phyloP scores from a whole-genome alignment of 805 yeast genomes.

The Yarrowia porcina region DNA sequence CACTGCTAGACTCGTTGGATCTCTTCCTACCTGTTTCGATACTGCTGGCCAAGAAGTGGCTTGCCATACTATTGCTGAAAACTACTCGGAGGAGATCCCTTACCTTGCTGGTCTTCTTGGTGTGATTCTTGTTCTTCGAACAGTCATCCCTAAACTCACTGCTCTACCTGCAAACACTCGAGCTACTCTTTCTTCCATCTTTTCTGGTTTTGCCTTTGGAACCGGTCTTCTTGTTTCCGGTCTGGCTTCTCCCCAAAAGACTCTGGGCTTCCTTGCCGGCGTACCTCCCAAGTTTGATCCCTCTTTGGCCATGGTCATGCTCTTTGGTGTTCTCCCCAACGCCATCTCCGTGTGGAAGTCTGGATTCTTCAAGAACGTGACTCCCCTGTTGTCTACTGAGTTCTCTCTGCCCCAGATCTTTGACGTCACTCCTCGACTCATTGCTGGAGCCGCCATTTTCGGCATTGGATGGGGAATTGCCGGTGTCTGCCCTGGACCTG shows the following conservation, averaged over 20 bases:
- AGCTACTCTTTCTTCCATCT: slow-evolving; percentile 29
- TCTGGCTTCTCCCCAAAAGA: slow-evolving; percentile 46
- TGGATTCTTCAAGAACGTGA: slow-evolving; percentile 22
- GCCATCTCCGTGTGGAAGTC: slow-evolving; percentile 35
- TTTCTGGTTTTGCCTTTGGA: slow-evolving; percentile 44
- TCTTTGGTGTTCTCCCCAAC: slow-evolving; percentile 48
- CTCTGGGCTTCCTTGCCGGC: slow-evolving; percentile 46
- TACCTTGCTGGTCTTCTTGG: slow-evolving; percentile 24
- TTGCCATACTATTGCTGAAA: slow-evolving; percentile 27
- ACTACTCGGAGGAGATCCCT: slow-evolving; percentile 27
- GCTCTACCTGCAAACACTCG: neutral
- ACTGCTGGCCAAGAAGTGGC: slow-evolving; percentile 21
- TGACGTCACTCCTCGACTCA: slow-evolving; percentile 36
- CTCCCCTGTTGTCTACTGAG: slow-evolving; percentile 1
- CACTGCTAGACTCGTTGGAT: slow-evolving; percentile 27
- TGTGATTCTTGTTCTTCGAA: slow-evolving; percentile 27
- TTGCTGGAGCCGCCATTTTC: slow-evolving; percentile 46
- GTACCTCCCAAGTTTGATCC: slow-evolving; percentile 46
- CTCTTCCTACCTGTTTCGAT: slow-evolving; percentile 28
- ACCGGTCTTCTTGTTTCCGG: slow-evolving; percentile 49
- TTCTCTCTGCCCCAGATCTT: slow-evolving; percentile 33
- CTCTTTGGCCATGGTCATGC: slow-evolving; percentile 44
- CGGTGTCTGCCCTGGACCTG: slow-evolving; percentile 58
- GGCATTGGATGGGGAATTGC: slow-evolving; percentile 54
- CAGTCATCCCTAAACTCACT: slow-evolving; percentile 25